Evolutionary conservation across 2,329 filamentous ascomycete genomes (phyloP).

Genomic region (Pleoardoris graminearum): DNA sequence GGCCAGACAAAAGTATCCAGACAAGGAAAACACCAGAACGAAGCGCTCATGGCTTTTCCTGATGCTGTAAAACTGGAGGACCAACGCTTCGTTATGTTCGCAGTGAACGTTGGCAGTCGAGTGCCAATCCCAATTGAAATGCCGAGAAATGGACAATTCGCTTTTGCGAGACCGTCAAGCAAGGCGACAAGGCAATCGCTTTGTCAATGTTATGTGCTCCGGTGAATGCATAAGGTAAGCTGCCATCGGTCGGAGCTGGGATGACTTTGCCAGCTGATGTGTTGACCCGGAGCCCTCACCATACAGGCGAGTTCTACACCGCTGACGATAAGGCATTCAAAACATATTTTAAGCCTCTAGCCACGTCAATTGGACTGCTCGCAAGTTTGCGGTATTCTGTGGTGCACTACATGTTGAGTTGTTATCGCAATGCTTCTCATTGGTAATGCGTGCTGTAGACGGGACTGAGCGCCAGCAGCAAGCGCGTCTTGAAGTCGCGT

Average conservation of each 20-base stretch:
- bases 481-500: no score
- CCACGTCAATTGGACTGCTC: neutral
- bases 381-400: neutral
- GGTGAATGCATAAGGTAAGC: neutral
- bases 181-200: slow-evolving; percentile 3
- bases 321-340: neutral
- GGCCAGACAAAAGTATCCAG: neutral
- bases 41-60: neutral
- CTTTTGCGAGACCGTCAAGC: no score
- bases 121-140: no score
- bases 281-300: neutral
- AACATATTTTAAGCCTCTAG: neutral
- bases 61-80: no score
- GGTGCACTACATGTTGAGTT: no score
- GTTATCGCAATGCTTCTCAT: no score
- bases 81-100: no score
- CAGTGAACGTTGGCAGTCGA: no score
- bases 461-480: no score
- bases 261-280: neutral
- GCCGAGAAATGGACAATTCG: no score
- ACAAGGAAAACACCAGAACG: neutral
- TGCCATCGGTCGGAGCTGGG: neutral
- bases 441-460: no score
- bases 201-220: neutral
- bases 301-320: slow-evolving; percentile 2